Evolutionary conservation across 2,329 filamentous ascomycete species (phyloP).

Genomic region (Lecanicillium sp.): DNA sequence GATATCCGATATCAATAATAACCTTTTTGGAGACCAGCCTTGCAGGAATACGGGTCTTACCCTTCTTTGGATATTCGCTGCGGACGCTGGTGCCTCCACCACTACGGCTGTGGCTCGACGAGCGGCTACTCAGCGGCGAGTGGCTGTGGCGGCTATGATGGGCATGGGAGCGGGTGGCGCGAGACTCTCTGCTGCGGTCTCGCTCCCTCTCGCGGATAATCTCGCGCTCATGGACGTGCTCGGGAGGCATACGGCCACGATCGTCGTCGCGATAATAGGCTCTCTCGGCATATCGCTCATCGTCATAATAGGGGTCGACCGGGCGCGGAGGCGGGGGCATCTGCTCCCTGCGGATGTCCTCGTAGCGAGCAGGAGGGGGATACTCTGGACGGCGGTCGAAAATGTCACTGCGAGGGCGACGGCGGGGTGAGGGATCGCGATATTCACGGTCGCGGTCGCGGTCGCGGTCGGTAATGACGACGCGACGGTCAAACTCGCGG

Average conservation of each 20-base stretch:
- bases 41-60: constrained; percentile 81
- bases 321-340: constrained; percentile 47
- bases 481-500: constrained; percentile 42
- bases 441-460: constrained; percentile 38
- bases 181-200: constrained; percentile 32
- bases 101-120: constrained; percentile 38
- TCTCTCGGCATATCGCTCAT: constrained; percentile 59
- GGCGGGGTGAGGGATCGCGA: constrained; percentile 40
- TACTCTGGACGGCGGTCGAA: constrained; percentile 69
- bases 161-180: constrained; percentile 28
- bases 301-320: constrained; percentile 52
- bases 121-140: constrained; percentile 27
- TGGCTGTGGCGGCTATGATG: constrained; percentile 27
- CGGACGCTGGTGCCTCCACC: constrained; percentile 42
- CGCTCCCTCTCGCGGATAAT: constrained; percentile 38
- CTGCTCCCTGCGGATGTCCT: constrained; percentile 39
- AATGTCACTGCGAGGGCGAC: constrained; percentile 68
- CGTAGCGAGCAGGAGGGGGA: constrained; percentile 13
- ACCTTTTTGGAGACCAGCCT: constrained; percentile 73
- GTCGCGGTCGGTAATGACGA: constrained; percentile 44
- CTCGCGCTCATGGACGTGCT: constrained; percentile 54
- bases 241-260: constrained; percentile 43
- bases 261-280: constrained; percentile 64
- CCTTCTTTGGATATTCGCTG: constrained; percentile 67
- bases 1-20: constrained; percentile 77